Evolutionary conservation across 352 stramenopile genomes (phyloP), one percentile per base, ranked within the genome.

Genomic region (Globisporangium recalcitrans): DNA sequence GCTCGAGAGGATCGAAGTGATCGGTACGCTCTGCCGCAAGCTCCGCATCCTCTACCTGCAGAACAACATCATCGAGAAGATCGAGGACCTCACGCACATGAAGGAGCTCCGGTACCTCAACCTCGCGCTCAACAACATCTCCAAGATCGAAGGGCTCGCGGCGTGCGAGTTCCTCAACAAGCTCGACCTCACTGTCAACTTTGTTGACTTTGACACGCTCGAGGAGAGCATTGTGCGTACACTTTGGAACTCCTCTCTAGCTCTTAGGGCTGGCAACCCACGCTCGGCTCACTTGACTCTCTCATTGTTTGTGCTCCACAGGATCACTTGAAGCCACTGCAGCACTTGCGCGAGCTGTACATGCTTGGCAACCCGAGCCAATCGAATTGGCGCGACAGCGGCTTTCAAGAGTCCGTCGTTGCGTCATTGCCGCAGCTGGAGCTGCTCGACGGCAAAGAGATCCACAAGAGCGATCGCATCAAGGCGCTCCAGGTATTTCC

Each of bases 51-150:
- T 98, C 19, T 96, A 98, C 62, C 77, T 98, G 38, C 93, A 98
- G 66, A 98, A 98, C 80, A 98, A 98, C 74, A 97, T 98, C 65
- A 98, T 98, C 64, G 71, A 87, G 11, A 85, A 87, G 47, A 97
- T 98, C 40, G 80, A 97, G 62, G 90, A 98, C 67, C 71, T 98
- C 54, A 86, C 89, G 69, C 90, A 97, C 63, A 84, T 98, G 67
- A 98, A 97, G 65, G 78, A 94, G 60, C 76, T 98, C 16, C 81
- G 96, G 62, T 98, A 98, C 76, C 78, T 98, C 27, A 98, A 98
- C 71, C 77, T 98, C 53, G 94, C 95, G 27, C 78, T 98, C 16
- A 98, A 98, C 74, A 98, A 98, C 67, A 89, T 98, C 56, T 73
- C 58, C 55, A 90, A 80, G 42, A 95, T 98, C 62, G 90, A 97